These are phyloP conservation scores for Saccharomycopsis vini DNA, from an alignment of 805 yeast species.

Conservation along the genomic window DNA sequence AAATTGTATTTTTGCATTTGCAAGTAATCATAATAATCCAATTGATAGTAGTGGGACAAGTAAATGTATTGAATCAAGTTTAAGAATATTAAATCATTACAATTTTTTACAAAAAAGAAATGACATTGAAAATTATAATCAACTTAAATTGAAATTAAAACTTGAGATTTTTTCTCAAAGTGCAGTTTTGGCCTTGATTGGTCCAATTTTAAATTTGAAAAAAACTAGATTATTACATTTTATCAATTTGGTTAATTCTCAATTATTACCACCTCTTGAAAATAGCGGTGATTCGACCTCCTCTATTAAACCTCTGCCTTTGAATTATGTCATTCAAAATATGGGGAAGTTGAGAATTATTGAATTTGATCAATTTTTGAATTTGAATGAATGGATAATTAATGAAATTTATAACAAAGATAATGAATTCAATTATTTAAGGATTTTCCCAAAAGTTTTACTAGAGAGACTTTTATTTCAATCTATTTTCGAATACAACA, in stretches of 20 bases:
- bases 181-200: neutral
- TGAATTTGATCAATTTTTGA: no score
- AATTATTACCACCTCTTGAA: no score
- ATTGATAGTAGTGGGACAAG: neutral
- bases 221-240: slow-evolving; percentile 4
- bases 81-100: neutral
- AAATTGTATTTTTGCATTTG: no score
- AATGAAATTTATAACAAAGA: neutral
- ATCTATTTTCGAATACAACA: slow-evolving; percentile 12
- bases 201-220: slow-evolving; percentile 3
- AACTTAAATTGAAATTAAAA: no score
- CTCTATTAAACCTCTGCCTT: no score
- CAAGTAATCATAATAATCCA: neutral
- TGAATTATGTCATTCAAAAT: no score
- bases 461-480: slow-evolving; percentile 6
- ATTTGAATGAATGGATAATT: no score
- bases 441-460: neutral
- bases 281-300: no score
- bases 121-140: neutral
- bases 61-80: neutral
- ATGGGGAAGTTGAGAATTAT: no score
- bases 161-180: neutral
- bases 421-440: neutral
- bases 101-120: neutral
- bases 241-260: neutral